Evolutionary conservation across 129 eudicot species (phyloP).

Genomic region (Saposhnikovia divaricata): DNA sequence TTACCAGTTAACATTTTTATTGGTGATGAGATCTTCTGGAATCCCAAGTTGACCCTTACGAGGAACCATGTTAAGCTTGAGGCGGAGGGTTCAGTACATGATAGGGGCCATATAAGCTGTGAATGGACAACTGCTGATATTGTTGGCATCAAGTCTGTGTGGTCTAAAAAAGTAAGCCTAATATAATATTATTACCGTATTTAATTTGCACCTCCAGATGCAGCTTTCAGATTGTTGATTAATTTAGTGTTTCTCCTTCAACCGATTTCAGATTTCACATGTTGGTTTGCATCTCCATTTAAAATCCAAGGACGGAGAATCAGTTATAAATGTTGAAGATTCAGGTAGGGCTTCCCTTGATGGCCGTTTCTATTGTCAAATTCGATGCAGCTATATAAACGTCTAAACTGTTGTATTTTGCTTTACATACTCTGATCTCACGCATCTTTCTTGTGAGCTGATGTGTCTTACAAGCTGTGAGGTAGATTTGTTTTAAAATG

Average conservation of each 20-base stretch:
- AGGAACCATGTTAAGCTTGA: conserved; percentile 30
- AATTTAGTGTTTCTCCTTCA: not conserved
- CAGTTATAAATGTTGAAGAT: conserved; percentile 12
- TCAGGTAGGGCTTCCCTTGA: conserved; percentile 33
- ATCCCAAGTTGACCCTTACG: conserved; percentile 37
- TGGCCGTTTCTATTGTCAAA: not conserved
- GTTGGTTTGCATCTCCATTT: conserved; percentile 36
- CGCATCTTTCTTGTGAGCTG: not conserved
- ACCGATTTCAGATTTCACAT: conserved; percentile 21
- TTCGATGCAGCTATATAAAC: not conserved
- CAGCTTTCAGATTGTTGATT: conserved; percentile 2
- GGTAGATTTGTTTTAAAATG: not conserved
- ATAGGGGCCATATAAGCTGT: conserved; percentile 13
- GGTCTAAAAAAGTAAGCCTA: conserved; percentile 42
- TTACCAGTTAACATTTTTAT: conserved; percentile 25
- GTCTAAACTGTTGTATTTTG: not conserved
- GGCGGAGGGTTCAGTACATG: conserved; percentile 27
- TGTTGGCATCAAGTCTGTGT: conserved; percentile 40
- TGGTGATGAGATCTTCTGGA: conserved; percentile 24
- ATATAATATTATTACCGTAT: not conserved
- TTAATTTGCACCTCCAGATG: not conserved
- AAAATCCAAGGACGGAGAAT: conserved; percentile 23
- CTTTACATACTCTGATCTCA: not conserved
- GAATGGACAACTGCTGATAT: conserved; percentile 46
- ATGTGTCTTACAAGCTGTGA: not conserved